A percentile compares a stretch with the other conserved stretches of the same genome.
phyloP scores from a whole-genome alignment of 23 red algal genomes.

The Cyanidium caldarium region DNA sequence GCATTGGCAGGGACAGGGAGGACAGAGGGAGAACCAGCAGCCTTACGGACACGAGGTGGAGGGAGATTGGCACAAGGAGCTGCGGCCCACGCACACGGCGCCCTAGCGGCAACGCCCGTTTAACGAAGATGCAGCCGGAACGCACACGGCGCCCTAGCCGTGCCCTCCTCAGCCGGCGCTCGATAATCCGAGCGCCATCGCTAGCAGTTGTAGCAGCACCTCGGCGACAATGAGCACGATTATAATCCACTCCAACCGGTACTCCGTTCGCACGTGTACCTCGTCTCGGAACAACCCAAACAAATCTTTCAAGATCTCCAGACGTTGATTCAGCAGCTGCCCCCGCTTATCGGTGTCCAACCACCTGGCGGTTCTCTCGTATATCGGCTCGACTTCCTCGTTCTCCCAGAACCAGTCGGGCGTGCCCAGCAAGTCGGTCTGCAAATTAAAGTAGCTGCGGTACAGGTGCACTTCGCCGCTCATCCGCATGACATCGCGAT shows the following conservation, averaged over 20 bases:
- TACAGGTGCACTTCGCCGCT: slow-evolving; percentile 35
- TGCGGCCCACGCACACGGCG: no score
- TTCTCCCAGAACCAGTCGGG: slow-evolving; percentile 49
- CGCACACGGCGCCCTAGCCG: no score
- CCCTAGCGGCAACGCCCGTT: no score
- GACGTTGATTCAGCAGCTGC: slow-evolving; percentile 21
- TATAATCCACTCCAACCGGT: slow-evolving; percentile 41
- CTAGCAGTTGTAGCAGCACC: slow-evolving; percentile 19
- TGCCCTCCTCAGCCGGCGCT: no score
- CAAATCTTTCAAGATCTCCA: slow-evolving; percentile 16
- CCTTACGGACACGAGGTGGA: no score
- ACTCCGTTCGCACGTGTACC: slow-evolving; percentile 19
- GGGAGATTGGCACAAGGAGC: no score
- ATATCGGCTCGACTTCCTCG: slow-evolving; percentile 25
- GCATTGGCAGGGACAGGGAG: no score
- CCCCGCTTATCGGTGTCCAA: slow-evolving; percentile 22
- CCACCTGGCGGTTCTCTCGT: slow-evolving; percentile 19
- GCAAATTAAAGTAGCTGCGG: slow-evolving; percentile 15
- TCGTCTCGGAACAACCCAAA: slow-evolving; percentile 40
- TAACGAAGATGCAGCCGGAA: no score
- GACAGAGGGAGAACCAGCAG: no score
- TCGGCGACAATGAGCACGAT: slow-evolving; percentile 38
- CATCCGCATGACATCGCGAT: slow-evolving; percentile 29
- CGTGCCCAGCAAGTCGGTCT: slow-evolving; percentile 40
- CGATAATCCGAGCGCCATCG: slow-evolving; percentile 12